Percentiles rank a stretch among this genome's conserved stretches.
These are phyloP conservation scores for Chamaenerion angustifolium DNA, from an alignment of 345 rosid genomes.

Conservation along the genomic window DNA sequence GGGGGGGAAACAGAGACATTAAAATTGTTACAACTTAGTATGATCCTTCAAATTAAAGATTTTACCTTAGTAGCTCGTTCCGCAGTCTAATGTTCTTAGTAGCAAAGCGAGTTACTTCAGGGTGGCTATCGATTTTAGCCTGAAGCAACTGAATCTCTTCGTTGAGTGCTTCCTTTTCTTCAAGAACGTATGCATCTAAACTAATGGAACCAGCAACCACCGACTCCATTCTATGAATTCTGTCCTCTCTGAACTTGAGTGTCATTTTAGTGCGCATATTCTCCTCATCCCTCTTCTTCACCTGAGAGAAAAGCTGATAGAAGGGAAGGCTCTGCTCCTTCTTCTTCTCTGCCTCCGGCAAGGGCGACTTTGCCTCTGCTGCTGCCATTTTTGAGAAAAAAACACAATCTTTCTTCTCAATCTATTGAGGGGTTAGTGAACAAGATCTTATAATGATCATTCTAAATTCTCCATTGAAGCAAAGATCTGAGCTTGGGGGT, in stretches of 20 bases:
- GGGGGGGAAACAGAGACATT: constrained; percentile 19
- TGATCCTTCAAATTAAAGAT: constrained; percentile 5
- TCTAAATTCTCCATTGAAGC: neutral
- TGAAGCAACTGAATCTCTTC: constrained; percentile 86
- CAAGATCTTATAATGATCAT: too few relatives aligned
- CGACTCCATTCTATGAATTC: constrained; percentile 84
- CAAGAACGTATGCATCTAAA: constrained; percentile 47
- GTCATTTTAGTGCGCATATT: constrained; percentile 90
- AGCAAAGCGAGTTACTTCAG: constrained; percentile 93
- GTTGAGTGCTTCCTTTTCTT: constrained; percentile 52
- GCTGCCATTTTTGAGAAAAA: too few relatives aligned
- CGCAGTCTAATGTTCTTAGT: constrained; percentile 81
- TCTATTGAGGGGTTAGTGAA: too few relatives aligned
- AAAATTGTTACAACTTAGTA: constrained; percentile 2
- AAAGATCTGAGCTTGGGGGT: constrained; percentile 5
- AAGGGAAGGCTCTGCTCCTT: constrained; percentile 71
- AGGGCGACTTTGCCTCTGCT: too few relatives aligned
- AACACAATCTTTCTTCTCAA: too few relatives aligned
- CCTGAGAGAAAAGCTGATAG: constrained; percentile 49
- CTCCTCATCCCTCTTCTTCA: constrained; percentile 95
- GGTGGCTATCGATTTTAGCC: constrained; percentile 78
- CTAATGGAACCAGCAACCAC: constrained; percentile 49
- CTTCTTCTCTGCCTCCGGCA: too few relatives aligned
- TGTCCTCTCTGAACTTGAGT: constrained; percentile 90
- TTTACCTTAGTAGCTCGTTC: constrained; percentile 80